Evolutionary conservation across 106 monocot species (phyloP), one percentile per base, ranked within the genome.

Genomic region (Allium cepa): DNA sequence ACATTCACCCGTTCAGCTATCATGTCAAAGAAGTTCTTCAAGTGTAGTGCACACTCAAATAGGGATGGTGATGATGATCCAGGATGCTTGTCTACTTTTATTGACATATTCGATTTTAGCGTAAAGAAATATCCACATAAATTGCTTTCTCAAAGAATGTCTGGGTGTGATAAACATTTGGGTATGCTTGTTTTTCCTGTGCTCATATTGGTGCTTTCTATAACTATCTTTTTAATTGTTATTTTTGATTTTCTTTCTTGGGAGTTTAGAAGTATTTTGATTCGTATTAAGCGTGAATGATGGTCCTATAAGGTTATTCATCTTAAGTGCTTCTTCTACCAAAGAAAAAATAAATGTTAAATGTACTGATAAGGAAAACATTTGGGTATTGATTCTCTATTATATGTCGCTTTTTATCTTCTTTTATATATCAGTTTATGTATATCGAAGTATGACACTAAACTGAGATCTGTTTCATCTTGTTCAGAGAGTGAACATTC

Each of bases 21-120:
- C 9, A 85, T 85, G 90, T 79, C 72, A 15, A 91, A 77, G 67
- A 81, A 69, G 70, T 49, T 56, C 12, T 51, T 56, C 49, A 84
- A 63, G 53, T 56, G 50, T 52, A 9, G 36, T 77, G 36, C 62
- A 17, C 18, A 26, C 66, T 22, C 72, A 46, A 49, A 72, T 46
- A 66, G 51, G 14, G 81, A 77, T 61, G 68, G 69, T 16, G 81
- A 77, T 61, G 68, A 72, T 16, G 73, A 69, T 66, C 70, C 59
- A 49, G 83, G 94, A 28, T 95, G 91, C 60, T 72, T 95, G 77
- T 79, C 79, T 71, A 75, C 83, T 62, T 73, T 96, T 4, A 77
- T 84, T 57, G 75, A 69, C 69, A 73, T 96, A 46, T 77, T 91
- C 69, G 79, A 88, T 50, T 88, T 86, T 69, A 80, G 78, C n/a